Base-by-base conservation (phyloP, 2,329 filamentous ascomycete species). In the Colletotrichum sp. region DNA sequence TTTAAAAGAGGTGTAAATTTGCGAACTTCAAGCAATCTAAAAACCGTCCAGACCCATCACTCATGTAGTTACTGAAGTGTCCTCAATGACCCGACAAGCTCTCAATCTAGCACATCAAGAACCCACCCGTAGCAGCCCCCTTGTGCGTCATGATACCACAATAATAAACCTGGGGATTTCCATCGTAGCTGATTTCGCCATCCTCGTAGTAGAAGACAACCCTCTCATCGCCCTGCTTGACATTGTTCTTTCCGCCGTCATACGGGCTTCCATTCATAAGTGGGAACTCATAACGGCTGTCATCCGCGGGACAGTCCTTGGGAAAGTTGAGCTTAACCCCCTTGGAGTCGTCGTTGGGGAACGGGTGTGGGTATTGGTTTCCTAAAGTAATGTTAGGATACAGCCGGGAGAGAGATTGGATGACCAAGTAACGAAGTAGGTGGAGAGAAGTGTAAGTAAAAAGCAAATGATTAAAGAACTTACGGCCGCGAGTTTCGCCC, bases 311-410 rank as follows among this genome's bases (percentile, higher is more conserved):
- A 13, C 43, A 52, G n/a, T 52, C 43, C n/a, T 52, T 52, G 43
- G 43, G 43, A 3, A 52, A 52, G 43, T 52, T 21, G n/a, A 52
- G 43, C 8, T 52, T 52, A 1, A 52, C 43, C 43, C 43, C 43
- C 43, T 52, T 52, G 43, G 43, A 52, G 43, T 52, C 43, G 43
- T 52, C 43, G n/a, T 52, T 52, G 10, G 43, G 43, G n/a, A 52
- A 52, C 10, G 43, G 43, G 43, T 52, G 43, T 21, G 43, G 43
- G 10, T 52, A 52, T 21, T 52, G 43, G n/a, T 52, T 52, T 52
- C 43, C 43, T 52, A 3, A 13, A 21, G 6, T 13, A 4, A 21
- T 21, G 43, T 52, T 21, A 52, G 43, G 1, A 21, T 13, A 21
- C 1, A 21, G 10, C n/a, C 2, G 10, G 43, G 6, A 21, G 8